Evolutionary conservation across 176 grass and related monocot genomes (phyloP).

Genomic region (Oryza punctata): DNA sequence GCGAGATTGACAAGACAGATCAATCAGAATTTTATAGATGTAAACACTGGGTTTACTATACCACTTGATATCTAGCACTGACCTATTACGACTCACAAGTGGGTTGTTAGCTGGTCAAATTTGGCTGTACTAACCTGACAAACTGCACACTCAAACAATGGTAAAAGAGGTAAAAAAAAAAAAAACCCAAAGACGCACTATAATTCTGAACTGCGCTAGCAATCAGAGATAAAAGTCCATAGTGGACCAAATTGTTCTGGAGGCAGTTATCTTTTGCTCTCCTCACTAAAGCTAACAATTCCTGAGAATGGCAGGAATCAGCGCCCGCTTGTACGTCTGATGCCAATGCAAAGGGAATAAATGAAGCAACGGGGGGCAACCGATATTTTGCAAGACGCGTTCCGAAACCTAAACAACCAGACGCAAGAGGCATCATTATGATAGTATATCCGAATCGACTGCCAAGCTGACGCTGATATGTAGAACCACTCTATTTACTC

Average conservation of each 20-base stretch:
- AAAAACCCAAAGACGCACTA: neutral
- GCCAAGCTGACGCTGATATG: constrained; percentile 4
- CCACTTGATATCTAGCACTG: constrained; percentile 20
- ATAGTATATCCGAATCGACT: neutral
- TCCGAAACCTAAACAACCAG: neutral
- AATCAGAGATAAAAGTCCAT: neutral
- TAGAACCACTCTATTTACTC: neutral
- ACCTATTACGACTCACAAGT: neutral
- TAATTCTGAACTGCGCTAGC: neutral
- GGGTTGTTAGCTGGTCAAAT: constrained; percentile 9
- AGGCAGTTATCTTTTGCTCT: constrained; percentile 34
- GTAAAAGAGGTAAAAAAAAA: neutral
- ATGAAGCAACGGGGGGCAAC: neutral
- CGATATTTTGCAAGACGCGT: neutral
- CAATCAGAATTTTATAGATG: neutral
- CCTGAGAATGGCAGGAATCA: neutral
- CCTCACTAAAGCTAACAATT: neutral
- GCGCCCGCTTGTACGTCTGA: neutral
- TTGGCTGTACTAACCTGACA: neutral
- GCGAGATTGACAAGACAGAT: neutral
- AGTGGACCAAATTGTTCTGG: neutral
- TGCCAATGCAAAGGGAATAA: neutral
- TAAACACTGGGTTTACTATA: neutral
- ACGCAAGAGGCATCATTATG: neutral
- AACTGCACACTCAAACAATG: neutral